Base-by-base conservation (phyloP, 805 yeast species). In the Starmerella floris region DNA sequence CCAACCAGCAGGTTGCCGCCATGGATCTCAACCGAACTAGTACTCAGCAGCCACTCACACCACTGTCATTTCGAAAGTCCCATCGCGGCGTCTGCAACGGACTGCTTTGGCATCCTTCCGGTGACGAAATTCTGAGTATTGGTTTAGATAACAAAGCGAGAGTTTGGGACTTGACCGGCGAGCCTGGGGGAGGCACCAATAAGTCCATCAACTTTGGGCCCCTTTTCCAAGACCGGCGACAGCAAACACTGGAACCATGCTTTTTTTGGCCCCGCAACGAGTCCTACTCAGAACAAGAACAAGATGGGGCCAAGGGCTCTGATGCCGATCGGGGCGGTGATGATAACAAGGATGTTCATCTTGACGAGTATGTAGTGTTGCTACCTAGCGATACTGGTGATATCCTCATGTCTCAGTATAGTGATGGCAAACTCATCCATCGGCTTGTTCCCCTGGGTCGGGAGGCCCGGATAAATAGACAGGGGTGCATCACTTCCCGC, bases 41-140 rank as follows among this genome's bases (percentile, higher is more conserved):
- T 36, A 53, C 49, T 3, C 47, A 42, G 39, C 50, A 55, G 30
- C 45, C 51, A 19, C 51, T 53, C 13, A 51, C 56, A 13, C 62
- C 63, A 20, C 44, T 56, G 35, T 50, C 50, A 28, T 57, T 42
- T 37, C 51, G 61, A 43, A 74, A 73, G 51, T 88, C 94, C 0
- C 96, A 87, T 53, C 67, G 75, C 55, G 80, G 77, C 2, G 74
- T 79, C 1, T 83, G 84, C 26, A 85, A 85, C 58, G 93, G 94
- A 1, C 54, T 87, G 3, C 61, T 68, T 15, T 87, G 95, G 91
- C 72, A 73, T 45, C 77, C 73, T 9, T 52, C 60, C 16, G 95
- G 95, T 0, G 65, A 68, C 30, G 65, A 69, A 33, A 55, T 88
- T 27, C 62, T 77, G 17, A 73, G 84, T 1, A 65, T 79, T 0